These are phyloP conservation scores for Gastrodia elata DNA, from an alignment of 106 monocot species.

Conservation along the genomic window DNA sequence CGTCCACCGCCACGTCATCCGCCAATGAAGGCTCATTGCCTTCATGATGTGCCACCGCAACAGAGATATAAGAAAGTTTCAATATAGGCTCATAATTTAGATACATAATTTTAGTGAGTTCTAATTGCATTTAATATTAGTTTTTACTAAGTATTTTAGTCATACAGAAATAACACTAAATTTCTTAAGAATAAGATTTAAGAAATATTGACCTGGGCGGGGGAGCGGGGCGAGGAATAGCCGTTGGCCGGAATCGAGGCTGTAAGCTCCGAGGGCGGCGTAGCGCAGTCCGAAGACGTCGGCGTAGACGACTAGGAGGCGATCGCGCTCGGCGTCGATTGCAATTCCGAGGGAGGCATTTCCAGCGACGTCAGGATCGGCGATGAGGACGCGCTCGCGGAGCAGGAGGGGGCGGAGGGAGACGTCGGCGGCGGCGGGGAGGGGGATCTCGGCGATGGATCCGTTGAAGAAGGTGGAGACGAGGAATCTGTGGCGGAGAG, in stretches of 20 bases:
- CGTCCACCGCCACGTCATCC: constrained; percentile 76
- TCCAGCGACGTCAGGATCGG: constrained; percentile 56
- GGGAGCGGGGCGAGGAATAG: constrained; percentile 53
- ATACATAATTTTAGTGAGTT: too few species aligned
- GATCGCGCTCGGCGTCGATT: constrained; percentile 34
- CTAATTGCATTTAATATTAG: too few species aligned
- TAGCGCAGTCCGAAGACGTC: constrained; percentile 28
- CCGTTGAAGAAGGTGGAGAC: constrained; percentile 57
- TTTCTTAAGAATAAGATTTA: too few species aligned
- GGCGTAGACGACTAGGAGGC: constrained; percentile 67
- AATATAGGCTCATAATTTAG: too few species aligned
- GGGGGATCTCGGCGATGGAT: constrained; percentile 43
- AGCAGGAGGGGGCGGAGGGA: not conserved
- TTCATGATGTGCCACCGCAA: not conserved
- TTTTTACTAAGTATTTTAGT: too few species aligned
- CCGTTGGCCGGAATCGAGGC: constrained; percentile 38
- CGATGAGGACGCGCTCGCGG: constrained; percentile 36
- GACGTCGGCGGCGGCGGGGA: not conserved
- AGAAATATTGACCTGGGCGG: constrained; percentile 32
- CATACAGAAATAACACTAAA: too few species aligned
- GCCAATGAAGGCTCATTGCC: constrained; percentile 42
- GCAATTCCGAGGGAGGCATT: constrained; percentile 55
- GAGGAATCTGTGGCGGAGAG: constrained; percentile 46
- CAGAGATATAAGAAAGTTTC: not conserved
- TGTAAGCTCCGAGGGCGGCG: constrained; percentile 60